Evolutionary conservation across 2,329 filamentous ascomycete species (phyloP).

Genomic region (Calonectria crousiana): DNA sequence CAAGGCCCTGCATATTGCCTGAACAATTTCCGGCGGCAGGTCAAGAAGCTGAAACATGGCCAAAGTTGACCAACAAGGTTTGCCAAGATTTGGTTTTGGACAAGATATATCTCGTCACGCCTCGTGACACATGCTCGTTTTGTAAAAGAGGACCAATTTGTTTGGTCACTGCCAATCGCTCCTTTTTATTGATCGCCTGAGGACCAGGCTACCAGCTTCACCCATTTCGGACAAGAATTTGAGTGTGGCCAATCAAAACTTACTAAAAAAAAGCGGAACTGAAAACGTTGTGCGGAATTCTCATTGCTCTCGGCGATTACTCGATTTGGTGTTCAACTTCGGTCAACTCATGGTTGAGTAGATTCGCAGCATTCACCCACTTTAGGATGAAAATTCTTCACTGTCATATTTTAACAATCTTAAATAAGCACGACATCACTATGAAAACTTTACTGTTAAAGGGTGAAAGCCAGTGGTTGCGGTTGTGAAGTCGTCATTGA

Average conservation of each 20-base stretch:
- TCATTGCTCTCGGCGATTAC: not conserved
- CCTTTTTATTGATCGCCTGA: not conserved
- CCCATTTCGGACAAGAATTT: not conserved
- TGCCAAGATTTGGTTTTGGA: not conserved
- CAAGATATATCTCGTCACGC: not conserved
- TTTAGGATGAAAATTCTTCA: not conserved
- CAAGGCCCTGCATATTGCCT: not conserved
- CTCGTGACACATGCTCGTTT: not conserved
- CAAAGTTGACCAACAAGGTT: not conserved
- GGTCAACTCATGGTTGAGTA: not conserved
- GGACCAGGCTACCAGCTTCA: not conserved
- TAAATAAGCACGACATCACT: not conserved
- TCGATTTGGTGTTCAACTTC: not conserved
- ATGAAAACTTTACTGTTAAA: not conserved
- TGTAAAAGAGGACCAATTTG: not conserved
- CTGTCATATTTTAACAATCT: not conserved
- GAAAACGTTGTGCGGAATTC: not conserved
- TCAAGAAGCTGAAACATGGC: constrained; percentile 10
- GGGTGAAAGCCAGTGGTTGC: not conserved
- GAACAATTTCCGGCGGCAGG: not conserved
- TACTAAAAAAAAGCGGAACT: not conserved
- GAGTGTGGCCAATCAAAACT: not conserved
- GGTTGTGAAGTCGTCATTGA: not conserved
- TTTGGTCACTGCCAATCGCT: not conserved
- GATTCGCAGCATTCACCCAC: not conserved